Percentiles rank a stretch among this genome's conserved stretches.
These are phyloP conservation scores for Bipolaris gigantea DNA, from an alignment of 2,329 filamentous ascomycete species.

Conservation along the genomic window DNA sequence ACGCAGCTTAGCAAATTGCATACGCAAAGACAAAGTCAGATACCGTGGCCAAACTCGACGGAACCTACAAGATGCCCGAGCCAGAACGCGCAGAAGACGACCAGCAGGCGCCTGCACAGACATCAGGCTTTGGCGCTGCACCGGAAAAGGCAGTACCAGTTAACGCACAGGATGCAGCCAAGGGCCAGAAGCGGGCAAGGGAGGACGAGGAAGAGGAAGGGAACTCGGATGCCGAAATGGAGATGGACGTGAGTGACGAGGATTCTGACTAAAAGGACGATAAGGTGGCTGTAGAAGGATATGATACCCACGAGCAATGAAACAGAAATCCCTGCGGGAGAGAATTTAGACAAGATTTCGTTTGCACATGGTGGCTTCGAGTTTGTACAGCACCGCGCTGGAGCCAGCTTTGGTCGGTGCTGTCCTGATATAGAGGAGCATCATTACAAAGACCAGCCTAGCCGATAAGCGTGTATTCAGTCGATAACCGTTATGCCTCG, in stretches of 20 bases:
- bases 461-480: neutral
- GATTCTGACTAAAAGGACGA: slow-evolving; percentile 54
- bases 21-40: slow-evolving; percentile 91
- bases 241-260: slow-evolving; percentile 73
- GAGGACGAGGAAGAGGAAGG: slow-evolving; percentile 61
- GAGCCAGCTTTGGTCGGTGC: neutral
- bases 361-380: neutral
- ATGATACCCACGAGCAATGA: slow-evolving; percentile 22
- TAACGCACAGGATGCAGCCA: slow-evolving; percentile 51
- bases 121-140: slow-evolving; percentile 47
- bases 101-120: slow-evolving; percentile 38
- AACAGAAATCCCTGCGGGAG: neutral
- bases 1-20: slow-evolving; percentile 69
- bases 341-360: neutral
- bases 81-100: slow-evolving; percentile 23
- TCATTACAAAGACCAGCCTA: neutral
- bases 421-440: slow-evolving; percentile 7
- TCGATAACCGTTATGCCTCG: neutral
- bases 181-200: slow-evolving; percentile 67
- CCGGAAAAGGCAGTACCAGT: slow-evolving; percentile 37
- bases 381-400: slow-evolving; percentile 7
- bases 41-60: slow-evolving; percentile 86
- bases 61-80: slow-evolving; percentile 75
- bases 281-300: neutral
- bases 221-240: slow-evolving; percentile 58